Conservation (phyloP, 208 protist genomes). For the Borovskyia barvae region DNA sequence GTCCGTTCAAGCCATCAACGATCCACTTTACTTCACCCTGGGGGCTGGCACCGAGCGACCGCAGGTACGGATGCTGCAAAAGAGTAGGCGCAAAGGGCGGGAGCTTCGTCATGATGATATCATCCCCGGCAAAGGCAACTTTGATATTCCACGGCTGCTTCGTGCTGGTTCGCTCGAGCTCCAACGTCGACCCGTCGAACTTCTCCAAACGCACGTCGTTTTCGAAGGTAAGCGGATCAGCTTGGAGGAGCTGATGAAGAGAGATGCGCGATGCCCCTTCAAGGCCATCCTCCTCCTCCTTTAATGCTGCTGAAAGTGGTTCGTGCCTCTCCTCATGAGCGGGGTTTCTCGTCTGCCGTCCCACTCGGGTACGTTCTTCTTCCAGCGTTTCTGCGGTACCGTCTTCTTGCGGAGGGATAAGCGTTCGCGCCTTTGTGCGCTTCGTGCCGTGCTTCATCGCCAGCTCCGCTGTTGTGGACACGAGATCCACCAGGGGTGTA, state of each 20-base stretch:
- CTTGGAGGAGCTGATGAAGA: constrained; percentile 12
- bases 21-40: constrained; percentile 43
- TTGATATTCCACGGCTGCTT: constrained; percentile 47
- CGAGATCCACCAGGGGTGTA: constrained; percentile 6
- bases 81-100: constrained; percentile 24
- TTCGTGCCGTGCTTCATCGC: constrained; percentile 15
- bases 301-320: background rate
- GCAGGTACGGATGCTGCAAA: constrained; percentile 38
- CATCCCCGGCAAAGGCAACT: constrained; percentile 35
- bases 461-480: constrained; percentile 18
- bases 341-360: background rate
- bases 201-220: constrained; percentile 22
- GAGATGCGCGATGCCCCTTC: constrained; percentile 4
- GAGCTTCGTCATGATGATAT: constrained; percentile 47
- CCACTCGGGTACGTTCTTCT: background rate
- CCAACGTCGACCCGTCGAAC: constrained; percentile 13
- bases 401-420: too few species aligned
- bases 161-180: constrained; percentile 12
- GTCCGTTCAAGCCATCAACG: constrained; percentile 59
- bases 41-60: constrained; percentile 28
- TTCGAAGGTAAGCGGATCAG: constrained; percentile 19
- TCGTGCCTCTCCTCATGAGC: background rate
- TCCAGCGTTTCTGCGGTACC: background rate
- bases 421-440: background rate
- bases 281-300: background rate